Evolutionary conservation across 2,329 filamentous ascomycete genomes (phyloP), one percentile per base, ranked within the genome.

Genomic region (Rhinocladiella similis): DNA sequence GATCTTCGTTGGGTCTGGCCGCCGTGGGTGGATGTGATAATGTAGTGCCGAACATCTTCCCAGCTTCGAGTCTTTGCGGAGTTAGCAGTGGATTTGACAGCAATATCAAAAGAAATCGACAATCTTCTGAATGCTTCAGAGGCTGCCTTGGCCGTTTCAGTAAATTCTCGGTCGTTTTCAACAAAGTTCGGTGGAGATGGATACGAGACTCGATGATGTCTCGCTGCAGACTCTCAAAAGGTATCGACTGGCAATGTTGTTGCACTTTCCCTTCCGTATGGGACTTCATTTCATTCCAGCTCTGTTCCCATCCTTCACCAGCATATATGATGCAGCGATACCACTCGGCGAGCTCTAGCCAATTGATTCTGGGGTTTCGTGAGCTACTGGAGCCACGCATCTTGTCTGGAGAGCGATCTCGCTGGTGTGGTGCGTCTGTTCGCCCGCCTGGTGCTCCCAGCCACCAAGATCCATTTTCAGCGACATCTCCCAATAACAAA

Each of bases 401-500:
- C 13, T 64, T 63, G 27, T 67, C 65, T 6, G 66, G 56, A 13
- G 60, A 64, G 42, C 68, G 69, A 25, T 73, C 71, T 62, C 72
- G 72, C 63, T 56, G 72, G 69, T 58, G 68, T 53, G 54, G 48
- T 18, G 22, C 9, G 5, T 62, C 61, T 64, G 67, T 65, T 66
- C 81, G 77, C 47, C 80, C 80, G 6, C 33, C 33, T 2, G 59
- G 48, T 2, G 59, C 56, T 1, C 87, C 88, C 46, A 87, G 86
- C 89, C 89, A 93, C 90, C 89, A 93, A 6, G 82, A 83, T 2
- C 88, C 89, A 67, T 94, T 94, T 68, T 94, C 90, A 1, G 86
- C 88, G 63, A 92, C 80, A 65, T 92, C 84, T 2, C 89, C 89
- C 1, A 92, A 71, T 5, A 91, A 76, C 18, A 93, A 75, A 4